Evolutionary conservation across 1,284 basidiomycete genomes (phyloP).

Genomic region (Sporisorium iseilematis-ciliati): DNA sequence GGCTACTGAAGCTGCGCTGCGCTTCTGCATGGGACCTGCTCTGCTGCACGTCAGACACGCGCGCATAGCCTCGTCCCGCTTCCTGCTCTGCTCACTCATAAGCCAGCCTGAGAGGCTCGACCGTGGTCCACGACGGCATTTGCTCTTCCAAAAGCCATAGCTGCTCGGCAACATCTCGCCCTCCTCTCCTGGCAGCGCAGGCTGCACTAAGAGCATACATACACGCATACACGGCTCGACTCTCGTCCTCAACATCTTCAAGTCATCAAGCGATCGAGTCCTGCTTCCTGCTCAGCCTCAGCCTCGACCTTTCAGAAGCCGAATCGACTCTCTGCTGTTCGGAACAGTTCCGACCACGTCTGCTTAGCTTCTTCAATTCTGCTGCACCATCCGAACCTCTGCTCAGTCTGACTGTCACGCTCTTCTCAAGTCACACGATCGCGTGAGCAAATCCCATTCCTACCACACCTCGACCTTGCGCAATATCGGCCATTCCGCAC

Average conservation of each 20-base stretch:
- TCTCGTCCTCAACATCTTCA: neutral
- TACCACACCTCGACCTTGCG: neutral
- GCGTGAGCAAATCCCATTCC: neutral
- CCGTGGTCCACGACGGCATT: neutral
- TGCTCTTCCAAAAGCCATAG: neutral
- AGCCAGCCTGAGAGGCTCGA: neutral
- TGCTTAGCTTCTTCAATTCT: neutral
- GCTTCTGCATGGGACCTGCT: too few relatives aligned
- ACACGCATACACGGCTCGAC: neutral
- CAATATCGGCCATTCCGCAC: neutral
- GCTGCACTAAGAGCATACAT: neutral
- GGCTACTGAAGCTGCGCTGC: too few relatives aligned
- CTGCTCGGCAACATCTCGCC: neutral
- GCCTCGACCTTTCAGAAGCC: neutral
- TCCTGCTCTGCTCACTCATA: conserved; percentile 3
- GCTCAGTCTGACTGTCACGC: neutral
- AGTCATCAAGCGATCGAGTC: neutral
- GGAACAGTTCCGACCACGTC: neutral
- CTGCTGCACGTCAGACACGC: neutral
- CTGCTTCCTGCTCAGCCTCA: neutral
- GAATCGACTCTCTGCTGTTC: neutral
- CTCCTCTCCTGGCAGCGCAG: neutral
- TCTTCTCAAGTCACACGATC: neutral
- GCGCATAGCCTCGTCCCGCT: neutral
- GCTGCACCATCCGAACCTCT: neutral